Base-by-base conservation (phyloP, 192 early-diverging fungal species). In the Coemansia reversa region DNA sequence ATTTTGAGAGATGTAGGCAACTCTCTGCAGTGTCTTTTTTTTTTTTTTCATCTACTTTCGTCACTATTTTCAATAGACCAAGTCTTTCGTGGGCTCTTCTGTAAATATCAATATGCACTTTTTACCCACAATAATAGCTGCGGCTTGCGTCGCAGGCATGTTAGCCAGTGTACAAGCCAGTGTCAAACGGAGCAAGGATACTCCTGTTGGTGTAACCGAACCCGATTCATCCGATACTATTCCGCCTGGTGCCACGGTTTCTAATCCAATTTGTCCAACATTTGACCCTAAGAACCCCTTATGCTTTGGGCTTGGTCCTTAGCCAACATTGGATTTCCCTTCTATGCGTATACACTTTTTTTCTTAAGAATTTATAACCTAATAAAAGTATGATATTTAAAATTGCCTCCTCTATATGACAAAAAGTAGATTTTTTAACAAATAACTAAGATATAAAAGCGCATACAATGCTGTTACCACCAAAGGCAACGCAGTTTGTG, bases 251-350 rank as follows among this genome's bases (percentile, higher is more conserved):
- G 49, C 18, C 2, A 14, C 68, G 2, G 23, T 23, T 19, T 8
- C 5, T 4, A 52, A 79, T 24, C 76, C 76, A 22, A 64, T 79
- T 2, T 79, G 76, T 20, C 76, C 76, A 7, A 79, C 70, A 9
- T 59, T 47, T 23, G 71, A 79, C 48, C 51, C 64, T 5, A 27
- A 50, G 49, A 79, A 79, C 65, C 65, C 62, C 63, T 58, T n/a
- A 3, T 75, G 73, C 39, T 63, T 62, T 45, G 73, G 76, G 0
- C 32, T 62, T 12, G 76, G 76, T 0, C 76, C 76, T 9, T 78
- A 63, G 7, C n/a, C 3, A 3, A 27, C 27, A 27, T 27, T 27
- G 27, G 1, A 27, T 27, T 27, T 27, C 3, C 3, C 3, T 27
- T 2, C 27, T 27, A 3, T 27, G n/a, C n/a, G n/a, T n/a, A n/a